These are phyloP conservation scores for Alternaria sp. DNA, from an alignment of 2,329 filamentous ascomycete species.

Conservation along the genomic window DNA sequence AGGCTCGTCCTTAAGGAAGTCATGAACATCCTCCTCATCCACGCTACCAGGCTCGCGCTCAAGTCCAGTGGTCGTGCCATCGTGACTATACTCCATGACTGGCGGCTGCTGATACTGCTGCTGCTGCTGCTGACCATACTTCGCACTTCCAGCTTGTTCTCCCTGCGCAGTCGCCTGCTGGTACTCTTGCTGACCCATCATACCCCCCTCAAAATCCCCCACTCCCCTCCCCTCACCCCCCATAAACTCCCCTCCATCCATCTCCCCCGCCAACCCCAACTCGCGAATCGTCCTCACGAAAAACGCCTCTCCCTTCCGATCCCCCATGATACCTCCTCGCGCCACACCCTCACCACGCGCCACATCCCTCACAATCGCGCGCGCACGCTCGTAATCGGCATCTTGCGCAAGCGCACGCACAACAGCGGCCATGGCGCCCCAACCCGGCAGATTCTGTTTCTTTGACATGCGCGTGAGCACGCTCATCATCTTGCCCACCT, in stretches of 20 bases:
- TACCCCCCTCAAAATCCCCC: background rate
- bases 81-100: background rate
- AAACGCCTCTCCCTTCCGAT: constrained; percentile 6
- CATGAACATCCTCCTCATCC: constrained; percentile 18
- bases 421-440: constrained; percentile 49
- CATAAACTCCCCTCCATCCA: constrained; percentile 17
- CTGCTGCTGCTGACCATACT: background rate
- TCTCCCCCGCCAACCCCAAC: constrained; percentile 19
- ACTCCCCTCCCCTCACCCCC: background rate
- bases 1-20: constrained; percentile 19
- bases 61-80: background rate
- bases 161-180: background rate
- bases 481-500: constrained; percentile 55
- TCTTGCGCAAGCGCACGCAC: constrained; percentile 48
- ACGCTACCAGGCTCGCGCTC: background rate
- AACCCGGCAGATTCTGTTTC: constrained; percentile 53
- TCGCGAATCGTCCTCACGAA: constrained; percentile 25
- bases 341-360: constrained; percentile 41
- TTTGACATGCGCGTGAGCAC: constrained; percentile 50
- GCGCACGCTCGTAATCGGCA: constrained; percentile 44
- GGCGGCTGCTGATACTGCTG: background rate
- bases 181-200: background rate
- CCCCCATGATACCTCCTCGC: constrained; percentile 25
- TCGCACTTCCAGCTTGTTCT: background rate
- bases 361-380: constrained; percentile 48